A percentile compares a stretch with the other conserved stretches of the same genome.
These are phyloP conservation scores for Naganishia antarctica DNA, from an alignment of 768 basidiomycete genomes.

Conservation along the genomic window DNA sequence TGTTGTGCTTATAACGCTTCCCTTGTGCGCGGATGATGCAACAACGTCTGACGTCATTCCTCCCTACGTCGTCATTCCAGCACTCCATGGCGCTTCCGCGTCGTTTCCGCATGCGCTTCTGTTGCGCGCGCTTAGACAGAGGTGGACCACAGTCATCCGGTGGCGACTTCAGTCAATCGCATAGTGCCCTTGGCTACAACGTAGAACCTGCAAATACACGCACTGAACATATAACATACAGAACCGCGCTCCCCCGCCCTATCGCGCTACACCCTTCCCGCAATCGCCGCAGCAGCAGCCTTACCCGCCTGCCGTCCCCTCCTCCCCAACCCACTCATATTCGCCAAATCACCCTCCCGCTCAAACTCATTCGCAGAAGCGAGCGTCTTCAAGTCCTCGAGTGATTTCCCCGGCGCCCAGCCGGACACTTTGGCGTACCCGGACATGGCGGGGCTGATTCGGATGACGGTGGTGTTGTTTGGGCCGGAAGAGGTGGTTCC, in stretches of 20 bases:
- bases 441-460: constrained; percentile 22
- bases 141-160: too few relatives aligned
- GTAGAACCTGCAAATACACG: too few relatives aligned
- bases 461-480: constrained; percentile 20
- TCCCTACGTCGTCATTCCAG: too few relatives aligned
- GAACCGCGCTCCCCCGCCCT: not conserved
- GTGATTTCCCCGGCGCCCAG: constrained; percentile 26
- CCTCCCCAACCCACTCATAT: constrained; percentile 29
- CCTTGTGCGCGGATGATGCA: too few relatives aligned
- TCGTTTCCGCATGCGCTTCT: too few relatives aligned
- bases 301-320: constrained; percentile 22
- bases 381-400: constrained; percentile 27
- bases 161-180: too few relatives aligned
- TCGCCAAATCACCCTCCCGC: constrained; percentile 28
- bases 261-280: not conserved
- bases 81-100: too few relatives aligned
- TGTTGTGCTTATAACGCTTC: too few relatives aligned
- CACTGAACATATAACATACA: not conserved
- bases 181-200: too few relatives aligned
- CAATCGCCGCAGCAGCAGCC: constrained; percentile 12
- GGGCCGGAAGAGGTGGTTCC: constrained; percentile 17
- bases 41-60: too few relatives aligned
- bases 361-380: constrained; percentile 28
- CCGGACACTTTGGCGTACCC: constrained; percentile 30
- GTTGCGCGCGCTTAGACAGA: too few relatives aligned